These are phyloP conservation scores for Hypomontagnella monticulosa DNA, from an alignment of 495 filamentous ascomycete species.

Conservation along the genomic window DNA sequence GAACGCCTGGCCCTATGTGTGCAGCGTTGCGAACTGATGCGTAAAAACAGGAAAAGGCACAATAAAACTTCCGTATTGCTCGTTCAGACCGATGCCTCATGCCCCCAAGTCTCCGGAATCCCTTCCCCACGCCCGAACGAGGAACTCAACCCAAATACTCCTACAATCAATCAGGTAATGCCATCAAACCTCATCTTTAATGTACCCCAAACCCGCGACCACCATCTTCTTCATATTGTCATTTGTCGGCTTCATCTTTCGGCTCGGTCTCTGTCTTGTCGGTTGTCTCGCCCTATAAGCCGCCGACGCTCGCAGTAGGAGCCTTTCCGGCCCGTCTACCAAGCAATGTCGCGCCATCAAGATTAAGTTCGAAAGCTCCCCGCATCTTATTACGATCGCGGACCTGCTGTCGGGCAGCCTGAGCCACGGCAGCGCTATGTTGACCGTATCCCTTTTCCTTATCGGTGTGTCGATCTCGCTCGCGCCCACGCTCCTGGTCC, in stretches of 20 bases:
- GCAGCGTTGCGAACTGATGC: conserved; percentile 31
- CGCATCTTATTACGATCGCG: conserved; percentile 65
- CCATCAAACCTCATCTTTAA: conserved; percentile 14
- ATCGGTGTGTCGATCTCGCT: conserved; percentile 55
- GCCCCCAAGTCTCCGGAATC: conserved; percentile 27
- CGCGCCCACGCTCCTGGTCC: conserved; percentile 61
- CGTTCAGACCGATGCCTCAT: conserved; percentile 42
- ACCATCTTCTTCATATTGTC: conserved; percentile 38
- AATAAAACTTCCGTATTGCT: conserved; percentile 40
- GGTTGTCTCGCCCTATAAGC: conserved; percentile 36
- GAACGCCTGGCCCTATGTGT: conserved; percentile 44
- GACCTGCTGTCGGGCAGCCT: conserved; percentile 81
- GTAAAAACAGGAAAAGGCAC: conserved; percentile 35
- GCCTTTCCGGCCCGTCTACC: conserved; percentile 74
- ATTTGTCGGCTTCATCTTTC: conserved; percentile 23
- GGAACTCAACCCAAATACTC: conserved; percentile 11
- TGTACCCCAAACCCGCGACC: conserved; percentile 42
- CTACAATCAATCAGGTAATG: conserved; percentile 21
- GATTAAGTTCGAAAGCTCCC: conserved; percentile 86
- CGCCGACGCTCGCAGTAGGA: conserved; percentile 48
- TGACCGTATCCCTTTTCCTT: conserved; percentile 78
- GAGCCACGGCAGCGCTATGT: conserved; percentile 78
- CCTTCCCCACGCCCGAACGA: conserved; percentile 21
- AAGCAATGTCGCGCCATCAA: conserved; percentile 88
- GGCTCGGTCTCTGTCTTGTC: conserved; percentile 44